phyloP scores from a whole-genome alignment of 2,329 filamentous ascomycete genomes.

The Penicillium sp. region DNA sequence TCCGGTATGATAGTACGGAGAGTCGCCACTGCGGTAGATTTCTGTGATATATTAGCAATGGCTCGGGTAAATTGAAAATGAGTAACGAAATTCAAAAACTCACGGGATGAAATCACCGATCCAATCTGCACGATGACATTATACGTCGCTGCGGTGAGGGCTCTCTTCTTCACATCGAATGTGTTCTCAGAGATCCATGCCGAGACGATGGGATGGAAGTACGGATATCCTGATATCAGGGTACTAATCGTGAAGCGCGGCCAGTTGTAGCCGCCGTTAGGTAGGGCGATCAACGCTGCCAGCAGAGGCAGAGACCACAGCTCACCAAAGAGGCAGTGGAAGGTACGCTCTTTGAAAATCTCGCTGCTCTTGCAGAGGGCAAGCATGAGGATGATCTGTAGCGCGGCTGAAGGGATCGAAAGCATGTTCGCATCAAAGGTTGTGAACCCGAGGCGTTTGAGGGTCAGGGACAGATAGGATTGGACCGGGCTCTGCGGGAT shows the following conservation, averaged over 20 bases:
- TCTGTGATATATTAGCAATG: neutral
- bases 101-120: neutral
- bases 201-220: neutral
- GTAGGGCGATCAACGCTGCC: constrained; percentile 49
- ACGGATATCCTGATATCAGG: neutral
- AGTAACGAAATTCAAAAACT: no score
- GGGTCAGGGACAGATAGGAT: constrained; percentile 59
- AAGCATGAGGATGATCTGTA: neutral
- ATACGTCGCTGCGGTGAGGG: neutral
- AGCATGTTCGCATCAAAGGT: constrained; percentile 64
- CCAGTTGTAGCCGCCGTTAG: constrained; percentile 18
- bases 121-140: neutral
- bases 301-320: constrained; percentile 54
- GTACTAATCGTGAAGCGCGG: neutral
- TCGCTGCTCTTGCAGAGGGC: constrained; percentile 45
- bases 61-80: no score
- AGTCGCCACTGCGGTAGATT: neutral
- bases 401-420: constrained; percentile 47
- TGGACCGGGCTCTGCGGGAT: constrained; percentile 53
- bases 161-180: neutral
- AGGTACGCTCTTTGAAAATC: constrained; percentile 52
- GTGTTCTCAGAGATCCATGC: neutral
- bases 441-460: constrained; percentile 57
- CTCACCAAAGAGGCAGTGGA: constrained; percentile 53
- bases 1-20: neutral